Evolutionary conservation across 176 grass and related monocot species (phyloP).

Genomic region (Oryza officinalis): DNA sequence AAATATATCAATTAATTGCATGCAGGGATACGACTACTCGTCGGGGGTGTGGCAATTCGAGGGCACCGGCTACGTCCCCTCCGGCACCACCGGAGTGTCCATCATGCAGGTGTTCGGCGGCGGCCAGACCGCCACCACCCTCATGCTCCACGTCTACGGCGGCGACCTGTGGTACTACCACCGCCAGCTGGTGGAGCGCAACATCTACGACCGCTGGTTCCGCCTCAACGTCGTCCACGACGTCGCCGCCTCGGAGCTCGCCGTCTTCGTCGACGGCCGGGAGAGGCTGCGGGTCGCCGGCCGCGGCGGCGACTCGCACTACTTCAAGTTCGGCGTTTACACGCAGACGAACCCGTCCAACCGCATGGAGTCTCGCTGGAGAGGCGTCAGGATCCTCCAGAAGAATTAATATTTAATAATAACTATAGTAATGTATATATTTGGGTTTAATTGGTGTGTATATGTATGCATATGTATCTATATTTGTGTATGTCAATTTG

Average conservation of each 20-base stretch:
- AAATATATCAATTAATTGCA: too few species aligned
- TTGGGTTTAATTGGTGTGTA: too few species aligned
- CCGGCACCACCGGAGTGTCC: slow-evolving; percentile 39
- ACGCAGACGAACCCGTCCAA: neutral
- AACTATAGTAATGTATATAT: too few species aligned
- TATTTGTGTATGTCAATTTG: too few species aligned
- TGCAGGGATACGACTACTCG: slow-evolving; percentile 24
- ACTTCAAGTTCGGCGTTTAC: slow-evolving; percentile 61
- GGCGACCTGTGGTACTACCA: slow-evolving; percentile 33
- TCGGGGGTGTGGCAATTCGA: slow-evolving; percentile 56
- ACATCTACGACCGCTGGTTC: slow-evolving; percentile 60
- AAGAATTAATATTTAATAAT: neutral
- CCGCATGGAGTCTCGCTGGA: slow-evolving; percentile 48
- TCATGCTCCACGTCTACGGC: slow-evolving; percentile 50
- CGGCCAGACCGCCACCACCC: neutral
- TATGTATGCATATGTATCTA: too few species aligned
- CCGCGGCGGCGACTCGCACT: slow-evolving; percentile 24
- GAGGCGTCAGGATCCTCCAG: slow-evolving; percentile 20
- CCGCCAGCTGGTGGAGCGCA: slow-evolving; percentile 5
- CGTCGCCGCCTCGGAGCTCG: neutral
- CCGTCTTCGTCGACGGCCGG: slow-evolving; percentile 39
- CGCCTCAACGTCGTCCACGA: slow-evolving; percentile 59
- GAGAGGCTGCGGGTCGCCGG: neutral
- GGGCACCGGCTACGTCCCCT: slow-evolving; percentile 36
- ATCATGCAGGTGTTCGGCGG: slow-evolving; percentile 56